These are phyloP conservation scores for Acanthamoeba triangularis DNA, from an alignment of 208 protist species.

Conservation along the genomic window DNA sequence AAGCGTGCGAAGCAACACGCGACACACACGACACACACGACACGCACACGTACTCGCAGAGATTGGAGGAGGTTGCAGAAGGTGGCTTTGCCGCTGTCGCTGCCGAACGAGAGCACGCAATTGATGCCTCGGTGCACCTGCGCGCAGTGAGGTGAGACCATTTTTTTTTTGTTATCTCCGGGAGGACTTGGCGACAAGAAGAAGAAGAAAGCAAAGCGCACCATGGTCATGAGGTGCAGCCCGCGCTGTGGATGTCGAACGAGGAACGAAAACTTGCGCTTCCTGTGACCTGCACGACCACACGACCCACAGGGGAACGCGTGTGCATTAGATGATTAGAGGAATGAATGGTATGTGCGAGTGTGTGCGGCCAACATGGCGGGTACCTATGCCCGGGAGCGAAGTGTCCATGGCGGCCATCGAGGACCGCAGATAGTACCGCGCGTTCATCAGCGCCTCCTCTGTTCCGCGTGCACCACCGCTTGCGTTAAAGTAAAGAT, in stretches of 20 bases:
- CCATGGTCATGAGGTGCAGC: conserved; percentile 48
- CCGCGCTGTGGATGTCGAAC: conserved; percentile 42
- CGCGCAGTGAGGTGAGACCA: neutral
- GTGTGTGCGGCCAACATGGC: no score
- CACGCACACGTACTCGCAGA: neutral
- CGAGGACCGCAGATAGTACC: conserved; percentile 6
- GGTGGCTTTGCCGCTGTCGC: conserved; percentile 60
- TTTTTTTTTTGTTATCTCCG: no score
- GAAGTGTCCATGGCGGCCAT: neutral
- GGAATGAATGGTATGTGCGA: no score
- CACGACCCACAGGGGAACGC: neutral
- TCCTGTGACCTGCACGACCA: conserved; percentile 11
- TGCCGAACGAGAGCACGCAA: conserved; percentile 15
- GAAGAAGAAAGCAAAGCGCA: neutral
- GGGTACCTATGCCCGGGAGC: neutral
- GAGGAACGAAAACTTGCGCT: conserved; percentile 45
- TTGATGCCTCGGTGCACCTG: neutral
- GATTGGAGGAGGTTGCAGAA: conserved; percentile 54
- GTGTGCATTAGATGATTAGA: neutral
- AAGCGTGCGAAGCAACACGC: neutral
- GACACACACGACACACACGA: no score
- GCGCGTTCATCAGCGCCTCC: conserved; percentile 1
- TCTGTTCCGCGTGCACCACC: neutral
- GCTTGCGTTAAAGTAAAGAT: no score
- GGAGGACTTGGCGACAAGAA: neutral